A percentile compares a stretch with the other conserved stretches of the same genome.
Conservation (phyloP, 2,329 filamentous ascomycete species). For the Scolecobasidium constrictum region DNA sequence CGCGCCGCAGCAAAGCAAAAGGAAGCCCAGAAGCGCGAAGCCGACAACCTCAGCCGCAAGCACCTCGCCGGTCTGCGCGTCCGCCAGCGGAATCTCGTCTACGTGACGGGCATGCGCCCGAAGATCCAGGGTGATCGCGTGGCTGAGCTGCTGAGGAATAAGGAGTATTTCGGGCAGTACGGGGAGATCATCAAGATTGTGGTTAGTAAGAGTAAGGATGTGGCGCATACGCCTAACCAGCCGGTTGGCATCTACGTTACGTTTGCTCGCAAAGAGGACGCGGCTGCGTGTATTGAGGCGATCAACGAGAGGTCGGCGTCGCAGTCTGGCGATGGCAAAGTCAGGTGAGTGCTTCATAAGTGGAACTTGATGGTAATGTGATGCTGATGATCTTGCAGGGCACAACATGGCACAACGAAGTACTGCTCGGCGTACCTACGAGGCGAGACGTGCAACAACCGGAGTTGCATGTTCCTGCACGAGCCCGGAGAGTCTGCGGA, state of each 20-base stretch:
- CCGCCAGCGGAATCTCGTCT: conserved; percentile 97
- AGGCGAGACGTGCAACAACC: conserved; percentile 87
- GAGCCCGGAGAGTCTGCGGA: conserved; percentile 98
- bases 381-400: conserved; percentile 29
- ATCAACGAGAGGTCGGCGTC: conserved; percentile 3
- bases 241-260: conserved; percentile 98
- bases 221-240: conserved; percentile 51
- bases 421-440: conserved; percentile 96
- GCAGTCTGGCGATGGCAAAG: conserved; percentile 82
- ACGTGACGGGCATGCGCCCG: conserved; percentile 89
- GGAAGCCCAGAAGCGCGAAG: conserved; percentile 91
- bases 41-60: conserved; percentile 89
- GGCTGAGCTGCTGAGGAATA: conserved; percentile 77
- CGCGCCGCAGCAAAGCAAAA: conserved; percentile 84
- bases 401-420: conserved; percentile 83
- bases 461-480: conserved; percentile 95
- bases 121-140: conserved; percentile 87
- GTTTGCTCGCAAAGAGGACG: conserved; percentile 84
- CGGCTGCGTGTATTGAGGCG: conserved; percentile 76
- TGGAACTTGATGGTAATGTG: neutral
- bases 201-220: conserved; percentile 88
- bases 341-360: conserved; percentile 54
- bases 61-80: conserved; percentile 92
- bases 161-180: conserved; percentile 95
- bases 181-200: conserved; percentile 98